Evolutionary conservation across 2,329 filamentous ascomycete genomes (phyloP), one percentile per base, ranked within the genome.

Genomic region (Aspergillus clavatus): DNA sequence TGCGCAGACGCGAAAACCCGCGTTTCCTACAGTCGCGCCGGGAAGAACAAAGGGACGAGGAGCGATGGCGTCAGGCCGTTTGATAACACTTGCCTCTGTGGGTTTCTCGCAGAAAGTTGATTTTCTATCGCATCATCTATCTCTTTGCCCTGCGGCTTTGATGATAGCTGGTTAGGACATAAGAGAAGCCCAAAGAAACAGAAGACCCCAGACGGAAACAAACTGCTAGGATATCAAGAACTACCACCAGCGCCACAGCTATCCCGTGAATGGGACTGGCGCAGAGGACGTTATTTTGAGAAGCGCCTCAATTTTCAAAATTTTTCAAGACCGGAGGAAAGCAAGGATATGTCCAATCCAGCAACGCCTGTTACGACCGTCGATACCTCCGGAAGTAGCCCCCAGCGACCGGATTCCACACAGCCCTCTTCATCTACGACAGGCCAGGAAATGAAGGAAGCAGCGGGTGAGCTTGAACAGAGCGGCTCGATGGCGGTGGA

Each of bases 1-100:
- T 66, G 62, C 62, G 12, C 47, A 8, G 50, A 66, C 61, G 58
- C 62, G 62, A 62, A 60, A 60, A 57, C 52, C 54, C 60, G 60
- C 61, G 62, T 55, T 46, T 28, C 22, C 33, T 18, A 38, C 14
- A 16, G 12, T 37, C 45, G 40, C 27, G 28, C 40, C 36, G 38
- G 27, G 21, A 35, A 33, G n/a, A 29, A 28, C 19, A 31, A 22
- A 21, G 29, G 7, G 12, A 16, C 19, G 16, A 43, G 14, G n/a
- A 22, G 14, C 18, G 29, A 26, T 22, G 23, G 12, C 16, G 18
- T 18, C n/a, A 19, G 40, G 36, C 24, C 14, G 10, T 24, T n/a
- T n/a, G n/a, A n/a, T n/a, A n/a, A n/a, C n/a, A n/a, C n/a, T n/a
- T n/a, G n/a, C n/a, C n/a, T n/a, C n/a, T n/a, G n/a, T n/a, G n/a